These are phyloP conservation scores for Chrysanthemum seticuspe DNA, from an alignment of 129 eudicot genomes.

Conservation along the genomic window DNA sequence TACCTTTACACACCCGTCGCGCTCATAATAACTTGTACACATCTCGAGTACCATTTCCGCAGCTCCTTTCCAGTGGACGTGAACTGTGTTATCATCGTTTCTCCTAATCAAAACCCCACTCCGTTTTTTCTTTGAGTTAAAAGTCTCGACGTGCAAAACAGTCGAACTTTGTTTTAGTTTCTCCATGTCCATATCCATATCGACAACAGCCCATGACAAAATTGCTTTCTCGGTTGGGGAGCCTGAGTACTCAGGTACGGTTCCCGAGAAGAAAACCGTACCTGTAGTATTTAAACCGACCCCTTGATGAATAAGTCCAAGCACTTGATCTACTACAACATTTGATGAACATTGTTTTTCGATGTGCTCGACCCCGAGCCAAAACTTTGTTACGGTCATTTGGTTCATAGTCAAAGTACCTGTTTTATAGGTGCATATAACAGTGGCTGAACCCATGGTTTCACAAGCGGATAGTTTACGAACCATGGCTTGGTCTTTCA, in stretches of 20 bases:
- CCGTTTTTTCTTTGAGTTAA: constrained; percentile 74
- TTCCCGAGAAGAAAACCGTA: constrained; percentile 41
- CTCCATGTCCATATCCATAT: constrained; percentile 79
- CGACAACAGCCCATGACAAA: constrained; percentile 72
- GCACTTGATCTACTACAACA: constrained; percentile 26
- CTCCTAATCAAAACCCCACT: constrained; percentile 61
- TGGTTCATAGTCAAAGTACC: constrained; percentile 80
- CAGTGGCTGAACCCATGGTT: constrained; percentile 94
- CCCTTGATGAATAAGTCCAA: constrained; percentile 55
- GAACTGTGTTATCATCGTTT: constrained; percentile 31
- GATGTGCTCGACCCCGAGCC: constrained; percentile 51
- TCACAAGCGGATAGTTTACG: constrained; percentile 87
- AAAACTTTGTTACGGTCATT: constrained; percentile 78
- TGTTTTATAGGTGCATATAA: constrained; percentile 84
- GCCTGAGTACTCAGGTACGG: constrained; percentile 54
- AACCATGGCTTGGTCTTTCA: constrained; percentile 90
- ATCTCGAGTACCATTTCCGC: constrained; percentile 77
- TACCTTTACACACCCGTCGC: constrained; percentile 31
- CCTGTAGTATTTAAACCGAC: constrained; percentile 82
- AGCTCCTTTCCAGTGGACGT: constrained; percentile 95
- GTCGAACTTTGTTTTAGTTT: constrained; percentile 42
- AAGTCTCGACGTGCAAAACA: constrained; percentile 65
- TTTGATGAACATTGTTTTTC: constrained; percentile 22
- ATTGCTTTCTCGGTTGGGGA: constrained; percentile 93
- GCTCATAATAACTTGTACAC: constrained; percentile 58